Evolutionary conservation across 2,329 filamentous ascomycete species (phyloP), one percentile per base, ranked within the genome.

Genomic region (Aspergillus hiratsukae): DNA sequence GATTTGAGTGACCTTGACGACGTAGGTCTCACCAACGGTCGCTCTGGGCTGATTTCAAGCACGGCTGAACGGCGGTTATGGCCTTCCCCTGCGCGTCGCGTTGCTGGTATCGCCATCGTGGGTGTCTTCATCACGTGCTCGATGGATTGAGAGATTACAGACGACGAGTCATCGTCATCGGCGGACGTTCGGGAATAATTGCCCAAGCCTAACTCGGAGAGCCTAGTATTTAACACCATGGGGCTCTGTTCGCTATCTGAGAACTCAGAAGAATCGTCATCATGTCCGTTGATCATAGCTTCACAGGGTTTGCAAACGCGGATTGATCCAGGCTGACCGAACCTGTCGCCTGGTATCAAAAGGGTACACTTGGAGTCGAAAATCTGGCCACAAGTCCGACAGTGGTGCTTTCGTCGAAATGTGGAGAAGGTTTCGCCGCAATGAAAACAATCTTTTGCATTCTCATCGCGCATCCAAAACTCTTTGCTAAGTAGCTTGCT

Each of bases 381-480:
- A 48, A 99, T 99, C 68, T 96, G 96, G n/a, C 94, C 94, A 70
- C 94, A 99, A 0, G 84, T 84, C 59, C 95, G 87, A 72, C 94
- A 99, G 73, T 99, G 94, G 72, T 99, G 94, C 70, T 99, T 99
- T 62, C 94, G 86, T 57, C 94, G 85, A 70, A 97, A 97, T 1
- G 93, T 94, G 0, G 91, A 91, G 69, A 99, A 99, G 1, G 89
- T 83, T 57, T 90, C 88, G 48, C 90, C 90, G 67, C 94, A 99
- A 48, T 90, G 84, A 70, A 97, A 99, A 69, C 94, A 99, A 66
- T 97, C 93, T 70, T 96, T 97, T 58, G 93, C 95, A 60, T 95
- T 97, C 69, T 97, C 94, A 70, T 99, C 94, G 58, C 91, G 90
- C 94, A 99, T 99, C 94, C 93, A 97, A 66, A 96, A 97, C 64